Evolutionary conservation across 2,329 filamentous ascomycete species (phyloP).

Genomic region (Penicillium brevicompactum): DNA sequence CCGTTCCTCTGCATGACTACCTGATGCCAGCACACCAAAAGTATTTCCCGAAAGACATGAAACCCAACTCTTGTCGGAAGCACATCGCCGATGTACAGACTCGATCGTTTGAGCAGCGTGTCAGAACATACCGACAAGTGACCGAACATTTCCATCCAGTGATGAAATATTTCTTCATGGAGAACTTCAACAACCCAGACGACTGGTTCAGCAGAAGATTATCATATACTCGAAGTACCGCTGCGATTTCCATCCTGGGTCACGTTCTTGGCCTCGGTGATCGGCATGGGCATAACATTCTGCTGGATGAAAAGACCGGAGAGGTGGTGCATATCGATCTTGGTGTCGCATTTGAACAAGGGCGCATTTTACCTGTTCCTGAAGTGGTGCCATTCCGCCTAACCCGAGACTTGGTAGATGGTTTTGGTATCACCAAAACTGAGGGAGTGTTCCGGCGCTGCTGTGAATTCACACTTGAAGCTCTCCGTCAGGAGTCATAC

Average conservation of each 20-base stretch:
- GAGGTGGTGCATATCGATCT: conserved; percentile 97
- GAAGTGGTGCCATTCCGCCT: conserved; percentile 95
- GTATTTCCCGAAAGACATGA: conserved; percentile 84
- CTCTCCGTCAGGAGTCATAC: conserved; percentile 90
- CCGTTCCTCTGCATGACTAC: conserved; percentile 87
- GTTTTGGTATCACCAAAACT: conserved; percentile 92
- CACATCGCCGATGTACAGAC: conserved; percentile 74
- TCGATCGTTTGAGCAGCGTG: conserved; percentile 68
- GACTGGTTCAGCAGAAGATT: conserved; percentile 91
- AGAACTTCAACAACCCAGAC: conserved; percentile 88
- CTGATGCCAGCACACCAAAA: conserved; percentile 85
- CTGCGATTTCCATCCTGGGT: conserved; percentile 91
- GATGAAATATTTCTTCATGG: conserved; percentile 96
- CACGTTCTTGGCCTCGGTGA: conserved; percentile 92
- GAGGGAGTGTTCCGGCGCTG: conserved; percentile 97
- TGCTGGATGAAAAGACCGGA: conserved; percentile 84
- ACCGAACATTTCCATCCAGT: conserved; percentile 85
- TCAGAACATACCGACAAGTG: conserved; percentile 76
- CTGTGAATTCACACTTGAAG: conserved; percentile 95
- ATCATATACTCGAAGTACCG: conserved; percentile 90
- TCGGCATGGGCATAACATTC: conserved; percentile 93
- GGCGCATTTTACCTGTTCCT: conserved; percentile 89
- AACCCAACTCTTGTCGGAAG: conserved; percentile 73
- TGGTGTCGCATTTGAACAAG: conserved; percentile 95
- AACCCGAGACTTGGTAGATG: conserved; percentile 92